Evolutionary conservation across 306 rosid genomes (phyloP), one percentile per base, ranked within the genome.

Genomic region (Dryas drummondii): DNA sequence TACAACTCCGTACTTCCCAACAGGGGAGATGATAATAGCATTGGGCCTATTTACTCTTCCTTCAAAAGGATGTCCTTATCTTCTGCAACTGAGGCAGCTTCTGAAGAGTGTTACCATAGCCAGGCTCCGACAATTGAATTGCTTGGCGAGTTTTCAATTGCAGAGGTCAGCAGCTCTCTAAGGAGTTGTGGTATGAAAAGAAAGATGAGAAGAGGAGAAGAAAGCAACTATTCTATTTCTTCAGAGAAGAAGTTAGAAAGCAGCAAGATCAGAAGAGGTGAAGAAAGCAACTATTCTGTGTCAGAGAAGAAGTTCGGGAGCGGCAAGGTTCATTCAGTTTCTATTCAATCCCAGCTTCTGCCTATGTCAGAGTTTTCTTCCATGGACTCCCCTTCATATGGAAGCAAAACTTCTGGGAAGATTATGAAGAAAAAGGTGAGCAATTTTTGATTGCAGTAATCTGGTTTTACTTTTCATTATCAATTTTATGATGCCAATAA

Each of bases 141-240:
- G 27, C 90, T 84, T 6, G 73, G 84, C 6, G 88, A 86, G 86
- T 72, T 86, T 75, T 84, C 54, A 40, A 69, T 76, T 32, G 81
- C 76, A 52, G 85, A 81, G 56, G 65, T 68, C 47, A 78, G 72
- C 57, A 68, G 72, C 61, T 67, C 79, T 54, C 59, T 76, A 26
- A 72, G 76, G 55, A 53, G 49, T 41, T 32, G 44, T 62, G 52
- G 12, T 41, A 41, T 41, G 76, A 77, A 65, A 57, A 74, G 52
- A 58, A 66, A 66, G 70, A 53, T 3, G 32, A 56, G 84, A 80
- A 59, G 37, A 27, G 59, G 9, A 53, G 80, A 80, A 60, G 79
- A 78, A 52, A 82, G 68, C 80, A 80, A 58, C 26, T 80, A 45
- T 70, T 75, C 80, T n/a, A 62, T 60, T 73, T 70, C 82, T 61